These are phyloP conservation scores for Fusarium sp. DNA, from an alignment of 2,329 filamentous ascomycete genomes.

Conservation along the genomic window DNA sequence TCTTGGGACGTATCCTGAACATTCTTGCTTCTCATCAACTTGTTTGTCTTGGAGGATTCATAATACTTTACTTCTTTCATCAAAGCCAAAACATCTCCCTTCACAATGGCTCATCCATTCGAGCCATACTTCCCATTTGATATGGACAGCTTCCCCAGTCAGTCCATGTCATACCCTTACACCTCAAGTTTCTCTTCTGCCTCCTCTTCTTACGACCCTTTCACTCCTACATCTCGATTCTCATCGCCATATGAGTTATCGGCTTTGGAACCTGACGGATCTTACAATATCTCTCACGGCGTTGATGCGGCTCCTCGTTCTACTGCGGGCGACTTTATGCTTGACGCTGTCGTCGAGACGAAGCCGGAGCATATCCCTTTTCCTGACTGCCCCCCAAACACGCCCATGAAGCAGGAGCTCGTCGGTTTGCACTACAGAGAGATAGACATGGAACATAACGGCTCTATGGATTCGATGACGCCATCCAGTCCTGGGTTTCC, in stretches of 20 bases:
- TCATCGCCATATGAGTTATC: constrained; percentile 54
- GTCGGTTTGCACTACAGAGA: neutral
- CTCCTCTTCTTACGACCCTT: constrained; percentile 56
- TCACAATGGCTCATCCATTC: constrained; percentile 13
- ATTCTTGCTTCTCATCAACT: neutral
- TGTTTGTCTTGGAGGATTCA: neutral
- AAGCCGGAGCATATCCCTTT: neutral
- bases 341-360: neutral
- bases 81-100: neutral
- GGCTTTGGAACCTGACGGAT: constrained; percentile 43
- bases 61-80: neutral
- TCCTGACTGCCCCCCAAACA: neutral
- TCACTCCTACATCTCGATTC: constrained; percentile 57
- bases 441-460: neutral
- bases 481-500: neutral
- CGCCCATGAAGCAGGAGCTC: neutral
- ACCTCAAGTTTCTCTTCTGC: constrained; percentile 53
- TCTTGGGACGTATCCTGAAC: neutral
- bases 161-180: constrained; percentile 49
- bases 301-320: neutral
- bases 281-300: neutral
- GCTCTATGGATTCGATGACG: neutral
- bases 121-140: constrained; percentile 50
- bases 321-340: neutral
- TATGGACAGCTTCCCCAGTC: constrained; percentile 53